Conservation (phyloP, 108 stramenopile species). For the Pseudonitzschia delicatissima region DNA sequence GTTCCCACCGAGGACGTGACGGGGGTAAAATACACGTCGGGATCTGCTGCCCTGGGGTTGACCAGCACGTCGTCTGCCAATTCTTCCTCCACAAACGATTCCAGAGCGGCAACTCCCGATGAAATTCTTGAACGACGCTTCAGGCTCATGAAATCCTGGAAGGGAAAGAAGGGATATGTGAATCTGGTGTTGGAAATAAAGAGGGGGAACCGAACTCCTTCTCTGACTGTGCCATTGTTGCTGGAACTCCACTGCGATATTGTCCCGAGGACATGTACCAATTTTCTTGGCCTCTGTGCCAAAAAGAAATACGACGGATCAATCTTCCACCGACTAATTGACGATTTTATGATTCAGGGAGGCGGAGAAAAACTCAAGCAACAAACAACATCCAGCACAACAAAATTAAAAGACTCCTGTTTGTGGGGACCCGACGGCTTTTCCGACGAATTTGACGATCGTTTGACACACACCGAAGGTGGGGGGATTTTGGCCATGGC, state of each 20-base stretch:
- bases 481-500: constrained; percentile 91
- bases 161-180: constrained; percentile 81
- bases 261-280: constrained; percentile 86
- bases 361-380: constrained; percentile 65
- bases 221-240: constrained; percentile 41
- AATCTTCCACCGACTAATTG: constrained; percentile 89
- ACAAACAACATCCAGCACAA: constrained; percentile 17
- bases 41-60: neutral
- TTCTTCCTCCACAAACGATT: neutral
- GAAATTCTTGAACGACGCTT: constrained; percentile 85
- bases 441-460: constrained; percentile 92
- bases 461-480: constrained; percentile 61
- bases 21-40: constrained; percentile 61
- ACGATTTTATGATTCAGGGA: constrained; percentile 93
- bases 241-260: constrained; percentile 93
- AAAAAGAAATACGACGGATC: constrained; percentile 84
- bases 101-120: constrained; percentile 47
- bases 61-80: neutral
- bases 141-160: constrained; percentile 37
- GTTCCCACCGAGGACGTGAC: constrained; percentile 49
- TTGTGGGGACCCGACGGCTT: constrained; percentile 74
- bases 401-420: constrained; percentile 75
- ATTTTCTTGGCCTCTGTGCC: constrained; percentile 87
- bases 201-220: too few relatives aligned
- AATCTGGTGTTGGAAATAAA: neutral